phyloP scores from a whole-genome alignment of 192 early-diverging fungal species.

The Cladochytrium replicatum region DNA sequence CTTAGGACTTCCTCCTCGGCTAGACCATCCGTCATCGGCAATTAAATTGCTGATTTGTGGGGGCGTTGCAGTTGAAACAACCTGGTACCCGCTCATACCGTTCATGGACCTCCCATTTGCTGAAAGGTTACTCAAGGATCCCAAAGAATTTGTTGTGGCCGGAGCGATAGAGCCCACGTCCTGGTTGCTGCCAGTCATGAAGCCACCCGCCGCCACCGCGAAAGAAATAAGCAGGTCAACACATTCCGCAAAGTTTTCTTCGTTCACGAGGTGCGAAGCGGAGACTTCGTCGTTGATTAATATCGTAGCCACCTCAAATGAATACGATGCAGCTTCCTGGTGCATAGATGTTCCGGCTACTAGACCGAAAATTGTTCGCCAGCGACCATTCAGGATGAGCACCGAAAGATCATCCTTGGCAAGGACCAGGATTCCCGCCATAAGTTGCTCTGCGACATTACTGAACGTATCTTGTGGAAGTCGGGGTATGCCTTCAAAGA shows the following conservation, averaged over 20 bases:
- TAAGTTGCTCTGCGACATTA: constrained; percentile 63
- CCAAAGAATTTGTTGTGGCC: no score
- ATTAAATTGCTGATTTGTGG: no score
- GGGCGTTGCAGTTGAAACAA: no score
- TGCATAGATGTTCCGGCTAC: constrained; percentile 46
- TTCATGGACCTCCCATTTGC: constrained; percentile 1
- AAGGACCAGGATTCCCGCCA: constrained; percentile 61
- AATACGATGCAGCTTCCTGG: constrained; percentile 49
- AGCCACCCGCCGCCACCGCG: constrained; percentile 36
- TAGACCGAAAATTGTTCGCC: constrained; percentile 44
- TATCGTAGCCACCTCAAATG: constrained; percentile 52
- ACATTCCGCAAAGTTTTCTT: constrained; percentile 62
- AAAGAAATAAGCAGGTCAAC: constrained; percentile 61
- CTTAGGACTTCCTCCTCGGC: constrained; percentile 7
- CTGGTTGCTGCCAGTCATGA: neutral
- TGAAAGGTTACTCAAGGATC: constrained; percentile 4
- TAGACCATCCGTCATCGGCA: no score
- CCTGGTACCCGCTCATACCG: no score
- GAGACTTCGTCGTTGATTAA: constrained; percentile 43
- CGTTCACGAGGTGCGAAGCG: constrained; percentile 21
- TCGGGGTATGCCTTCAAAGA: constrained; percentile 39
- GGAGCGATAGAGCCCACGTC: no score
- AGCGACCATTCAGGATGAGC: constrained; percentile 23
- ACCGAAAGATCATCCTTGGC: constrained; percentile 44
- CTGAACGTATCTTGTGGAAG: constrained; percentile 51